These are phyloP conservation scores for Botrytis squamosa DNA, from an alignment of 2,329 filamentous ascomycete species.

Conservation along the genomic window DNA sequence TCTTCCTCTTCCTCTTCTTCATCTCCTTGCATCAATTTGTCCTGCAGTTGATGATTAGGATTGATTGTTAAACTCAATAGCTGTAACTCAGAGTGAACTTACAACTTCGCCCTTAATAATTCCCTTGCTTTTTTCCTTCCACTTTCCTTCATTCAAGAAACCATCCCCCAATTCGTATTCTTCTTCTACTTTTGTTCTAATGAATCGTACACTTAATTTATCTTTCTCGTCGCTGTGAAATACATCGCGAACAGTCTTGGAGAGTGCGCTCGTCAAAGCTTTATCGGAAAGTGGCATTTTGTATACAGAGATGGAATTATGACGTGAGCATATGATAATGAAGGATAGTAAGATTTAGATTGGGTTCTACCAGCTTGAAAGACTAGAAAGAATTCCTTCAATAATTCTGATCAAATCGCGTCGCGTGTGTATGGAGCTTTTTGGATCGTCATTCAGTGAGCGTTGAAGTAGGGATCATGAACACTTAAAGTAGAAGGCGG, in stretches of 20 bases:
- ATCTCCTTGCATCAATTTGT: slow-evolving; percentile 25
- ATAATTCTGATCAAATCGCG: slow-evolving; percentile 11
- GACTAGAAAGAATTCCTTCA: background rate
- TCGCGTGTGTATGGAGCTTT: slow-evolving; percentile 19
- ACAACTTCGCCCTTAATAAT: slow-evolving; percentile 58
- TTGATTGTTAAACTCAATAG: background rate
- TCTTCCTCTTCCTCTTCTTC: slow-evolving; percentile 44
- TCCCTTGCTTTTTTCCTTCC: slow-evolving; percentile 59
- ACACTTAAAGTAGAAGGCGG: slow-evolving; percentile 1
- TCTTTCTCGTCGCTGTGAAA: slow-evolving; percentile 36
- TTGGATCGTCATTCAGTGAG: background rate
- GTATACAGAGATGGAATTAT: background rate
- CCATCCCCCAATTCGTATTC: slow-evolving; percentile 49
- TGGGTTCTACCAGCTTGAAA: background rate
- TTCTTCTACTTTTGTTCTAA: slow-evolving; percentile 53
- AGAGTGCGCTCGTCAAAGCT: slow-evolving; percentile 23
- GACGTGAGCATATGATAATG: background rate
- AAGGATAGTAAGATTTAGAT: background rate
- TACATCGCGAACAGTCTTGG: slow-evolving; percentile 20
- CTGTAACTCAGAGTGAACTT: slow-evolving; percentile 34
- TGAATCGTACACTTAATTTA: slow-evolving; percentile 54
- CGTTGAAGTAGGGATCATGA: background rate
- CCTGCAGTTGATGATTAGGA: slow-evolving; percentile 7
- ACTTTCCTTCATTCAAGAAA: slow-evolving; percentile 50
- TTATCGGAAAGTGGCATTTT: slow-evolving; percentile 28